Percentiles rank a stretch among this genome's conserved stretches.
These are phyloP conservation scores for Podospora appendiculata DNA, from an alignment of 495 filamentous ascomycete species.

Conservation along the genomic window DNA sequence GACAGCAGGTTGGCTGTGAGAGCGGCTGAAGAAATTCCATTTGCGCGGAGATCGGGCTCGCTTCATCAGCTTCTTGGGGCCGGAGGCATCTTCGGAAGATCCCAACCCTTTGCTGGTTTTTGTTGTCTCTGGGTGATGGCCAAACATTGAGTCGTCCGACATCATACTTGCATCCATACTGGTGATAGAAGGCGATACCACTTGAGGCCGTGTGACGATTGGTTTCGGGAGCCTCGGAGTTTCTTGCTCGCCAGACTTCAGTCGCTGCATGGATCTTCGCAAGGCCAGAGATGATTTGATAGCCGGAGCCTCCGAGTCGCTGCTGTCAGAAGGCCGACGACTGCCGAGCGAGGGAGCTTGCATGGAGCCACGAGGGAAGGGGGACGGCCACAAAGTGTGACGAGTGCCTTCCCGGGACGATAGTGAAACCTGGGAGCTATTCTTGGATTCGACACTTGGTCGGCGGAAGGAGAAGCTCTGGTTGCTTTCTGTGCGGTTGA, in stretches of 20 bases:
- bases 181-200: conserved; percentile 34
- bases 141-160: conserved; percentile 41
- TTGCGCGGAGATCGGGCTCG: conserved; percentile 52
- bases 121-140: conserved; percentile 15
- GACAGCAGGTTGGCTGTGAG: conserved; percentile 45
- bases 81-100: conserved; percentile 3
- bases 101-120: conserved; percentile 11
- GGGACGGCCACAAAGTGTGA: conserved; percentile 44
- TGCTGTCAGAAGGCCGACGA: conserved; percentile 43
- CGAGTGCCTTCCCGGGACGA: conserved; percentile 31
- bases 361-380: conserved; percentile 28
- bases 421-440: conserved; percentile 30
- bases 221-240: conserved; percentile 34
- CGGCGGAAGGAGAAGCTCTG: conserved; percentile 45
- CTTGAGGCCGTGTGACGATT: conserved; percentile 28
- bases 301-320: conserved; percentile 35
- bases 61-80: conserved; percentile 48
- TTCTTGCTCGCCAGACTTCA: conserved; percentile 30
- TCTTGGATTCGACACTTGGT: conserved; percentile 44
- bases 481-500: conserved; percentile 55
- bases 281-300: conserved; percentile 42
- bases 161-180: conserved; percentile 45
- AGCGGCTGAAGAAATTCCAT: conserved; percentile 80
- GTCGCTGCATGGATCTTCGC: conserved; percentile 43
- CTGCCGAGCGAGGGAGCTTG: conserved; percentile 16